Evolutionary conservation across 306 rosid species (phyloP).

Genomic region (Prunus mume): DNA sequence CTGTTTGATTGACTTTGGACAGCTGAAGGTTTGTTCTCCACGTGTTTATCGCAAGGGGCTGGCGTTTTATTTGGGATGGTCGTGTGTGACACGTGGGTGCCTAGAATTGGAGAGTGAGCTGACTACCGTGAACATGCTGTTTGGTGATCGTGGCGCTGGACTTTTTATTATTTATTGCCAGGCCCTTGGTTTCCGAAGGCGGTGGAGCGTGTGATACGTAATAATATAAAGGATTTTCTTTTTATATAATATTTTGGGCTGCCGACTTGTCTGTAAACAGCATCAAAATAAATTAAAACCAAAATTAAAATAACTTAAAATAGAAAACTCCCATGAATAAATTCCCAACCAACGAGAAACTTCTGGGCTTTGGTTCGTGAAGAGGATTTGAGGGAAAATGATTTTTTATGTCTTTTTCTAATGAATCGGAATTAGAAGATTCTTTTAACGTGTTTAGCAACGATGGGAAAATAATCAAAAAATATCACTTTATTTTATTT

Average conservation of each 20-base stretch:
- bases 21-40: constrained; percentile 5
- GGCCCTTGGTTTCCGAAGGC: not conserved
- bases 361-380: not conserved
- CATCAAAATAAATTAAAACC: not conserved
- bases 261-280: not conserved
- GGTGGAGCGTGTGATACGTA: not conserved
- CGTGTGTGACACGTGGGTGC: not conserved
- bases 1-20: not conserved
- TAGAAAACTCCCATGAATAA: not conserved
- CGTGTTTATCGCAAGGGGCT: not conserved
- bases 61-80: not conserved
- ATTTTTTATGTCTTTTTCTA: not conserved
- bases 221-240: not conserved
- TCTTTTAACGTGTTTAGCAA: too few relatives aligned
- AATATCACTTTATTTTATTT: too few relatives aligned
- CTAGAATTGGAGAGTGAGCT: not conserved
- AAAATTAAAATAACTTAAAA: not conserved
- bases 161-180: not conserved
- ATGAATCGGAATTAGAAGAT: too few relatives aligned
- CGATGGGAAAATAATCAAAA: too few relatives aligned
- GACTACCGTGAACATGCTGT: not conserved
- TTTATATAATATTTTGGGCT: too few relatives aligned
- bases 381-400: too few relatives aligned
- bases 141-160: not conserved
- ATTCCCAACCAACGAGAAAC: not conserved